A percentile compares a stretch with the other conserved stretches of the same genome.
phyloP scores from a whole-genome alignment of 2,329 filamentous ascomycete genomes.

The Ceratocystis variospora region DNA sequence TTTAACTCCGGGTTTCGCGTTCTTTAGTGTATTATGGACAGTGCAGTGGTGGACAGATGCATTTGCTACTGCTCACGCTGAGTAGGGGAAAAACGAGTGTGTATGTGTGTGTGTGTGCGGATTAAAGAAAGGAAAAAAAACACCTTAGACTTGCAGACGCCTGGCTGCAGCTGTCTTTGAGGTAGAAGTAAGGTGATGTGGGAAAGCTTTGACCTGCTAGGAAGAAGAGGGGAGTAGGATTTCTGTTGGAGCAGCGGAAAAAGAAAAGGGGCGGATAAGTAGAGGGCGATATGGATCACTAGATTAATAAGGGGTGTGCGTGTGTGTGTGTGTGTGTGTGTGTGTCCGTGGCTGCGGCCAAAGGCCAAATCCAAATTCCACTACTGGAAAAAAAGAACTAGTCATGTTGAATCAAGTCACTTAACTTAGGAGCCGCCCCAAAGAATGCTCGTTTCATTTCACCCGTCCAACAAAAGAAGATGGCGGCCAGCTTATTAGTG shows the following conservation, averaged over 20 bases:
- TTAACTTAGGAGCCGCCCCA: background rate
- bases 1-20: conserved; percentile 1
- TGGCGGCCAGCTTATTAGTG: background rate
- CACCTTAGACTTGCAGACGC: conserved; percentile 3
- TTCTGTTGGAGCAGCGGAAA: conserved; percentile 11
- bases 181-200: conserved; percentile 6
- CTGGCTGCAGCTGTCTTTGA: conserved; percentile 5
- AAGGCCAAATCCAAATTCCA: background rate
- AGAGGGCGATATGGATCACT: conserved; percentile 4
- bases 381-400: background rate
- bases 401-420: background rate
- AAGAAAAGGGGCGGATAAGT: conserved; percentile 13
- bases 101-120: background rate
- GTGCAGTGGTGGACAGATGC: background rate
- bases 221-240: conserved; percentile 11
- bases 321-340: background rate
- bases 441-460: background rate
- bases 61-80: background rate
- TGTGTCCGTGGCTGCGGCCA: background rate
- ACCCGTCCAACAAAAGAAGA: background rate
- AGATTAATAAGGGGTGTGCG: conserved; percentile 7
- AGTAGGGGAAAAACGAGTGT: background rate
- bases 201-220: conserved; percentile 16
- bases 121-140: background rate
- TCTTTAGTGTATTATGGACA: conserved; percentile 2